phyloP scores from a whole-genome alignment of 176 grass and related monocot genomes.

The Oryza longistaminata region DNA sequence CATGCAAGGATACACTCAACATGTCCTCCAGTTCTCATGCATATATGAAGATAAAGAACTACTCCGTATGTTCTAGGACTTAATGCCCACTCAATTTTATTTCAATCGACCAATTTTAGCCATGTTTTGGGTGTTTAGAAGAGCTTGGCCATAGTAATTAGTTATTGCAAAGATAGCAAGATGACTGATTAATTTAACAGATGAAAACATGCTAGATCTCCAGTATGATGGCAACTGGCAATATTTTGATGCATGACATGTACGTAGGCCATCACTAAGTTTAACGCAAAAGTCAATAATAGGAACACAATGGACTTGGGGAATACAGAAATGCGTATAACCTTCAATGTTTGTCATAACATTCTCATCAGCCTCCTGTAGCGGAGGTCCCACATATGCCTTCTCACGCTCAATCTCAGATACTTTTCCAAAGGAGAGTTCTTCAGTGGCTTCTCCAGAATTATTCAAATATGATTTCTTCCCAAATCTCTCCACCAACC shows the following conservation, averaged over 20 bases:
- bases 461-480: slow-evolving; percentile 54
- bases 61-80: background rate
- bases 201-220: background rate
- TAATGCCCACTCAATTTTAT: slow-evolving; percentile 6
- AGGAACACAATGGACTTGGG: slow-evolving; percentile 22
- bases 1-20: slow-evolving; percentile 7
- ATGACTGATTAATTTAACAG: slow-evolving; percentile 16
- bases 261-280: slow-evolving; percentile 21
- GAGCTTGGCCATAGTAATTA: background rate
- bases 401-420: slow-evolving; percentile 33
- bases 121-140: background rate
- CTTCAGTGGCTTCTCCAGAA: slow-evolving; percentile 45
- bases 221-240: background rate
- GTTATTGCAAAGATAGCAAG: slow-evolving; percentile 10
- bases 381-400: slow-evolving; percentile 36
- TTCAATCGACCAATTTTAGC: background rate
- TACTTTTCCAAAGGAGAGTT: slow-evolving; percentile 44
- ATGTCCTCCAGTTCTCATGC: background rate
- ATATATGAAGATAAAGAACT: background rate
- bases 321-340: slow-evolving; percentile 37
- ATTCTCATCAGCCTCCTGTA: slow-evolving; percentile 44
- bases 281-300: slow-evolving; percentile 1
- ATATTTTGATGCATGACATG: background rate
- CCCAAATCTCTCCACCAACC: slow-evolving; percentile 69
- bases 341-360: slow-evolving; percentile 44